A percentile compares a stretch with the other conserved stretches of the same genome.
Evolutionary conservation across 1,284 basidiomycete genomes (phyloP).

Genomic region (Boletellus deceptivus): DNA sequence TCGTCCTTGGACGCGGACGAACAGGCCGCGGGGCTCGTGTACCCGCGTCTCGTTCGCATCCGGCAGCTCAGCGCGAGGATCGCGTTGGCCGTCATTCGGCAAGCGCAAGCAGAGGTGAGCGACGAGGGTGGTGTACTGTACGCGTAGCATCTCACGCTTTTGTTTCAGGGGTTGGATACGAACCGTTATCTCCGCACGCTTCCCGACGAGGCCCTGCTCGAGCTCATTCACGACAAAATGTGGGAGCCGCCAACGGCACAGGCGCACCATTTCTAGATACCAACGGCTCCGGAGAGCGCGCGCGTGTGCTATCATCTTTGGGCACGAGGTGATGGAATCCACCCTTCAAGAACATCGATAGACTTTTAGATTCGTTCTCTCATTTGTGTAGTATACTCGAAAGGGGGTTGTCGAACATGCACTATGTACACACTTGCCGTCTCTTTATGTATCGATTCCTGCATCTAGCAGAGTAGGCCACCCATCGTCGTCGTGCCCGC

Average conservation of each 20-base stretch:
- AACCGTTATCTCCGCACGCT: constrained; percentile 47
- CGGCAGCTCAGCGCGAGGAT: constrained; percentile 66
- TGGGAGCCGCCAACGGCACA: constrained; percentile 45
- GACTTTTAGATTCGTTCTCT: neutral
- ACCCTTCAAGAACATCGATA: too few relatives aligned
- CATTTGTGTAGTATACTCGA: neutral
- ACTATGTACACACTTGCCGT: neutral
- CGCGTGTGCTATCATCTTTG: neutral
- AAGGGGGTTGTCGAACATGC: too few relatives aligned
- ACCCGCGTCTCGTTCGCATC: constrained; percentile 64
- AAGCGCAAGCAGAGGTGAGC: constrained; percentile 62
- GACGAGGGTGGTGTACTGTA: neutral
- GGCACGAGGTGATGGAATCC: neutral
- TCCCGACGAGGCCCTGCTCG: constrained; percentile 46
- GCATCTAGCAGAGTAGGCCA: constrained; percentile 11
- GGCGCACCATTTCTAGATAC: constrained; percentile 18
- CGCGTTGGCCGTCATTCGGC: constrained; percentile 58
- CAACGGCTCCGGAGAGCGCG: too few relatives aligned
- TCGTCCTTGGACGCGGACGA: constrained; percentile 65
- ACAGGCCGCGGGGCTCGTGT: constrained; percentile 51
- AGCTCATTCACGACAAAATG: constrained; percentile 54
- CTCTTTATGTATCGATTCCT: constrained; percentile 20
- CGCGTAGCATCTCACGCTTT: too few relatives aligned
- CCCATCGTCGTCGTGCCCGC: neutral
- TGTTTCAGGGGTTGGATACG: constrained; percentile 43